Evolutionary conservation across 116 monocot genomes (phyloP), one percentile per base, ranked within the genome.

Genomic region (Trichopus zeylanicus): DNA sequence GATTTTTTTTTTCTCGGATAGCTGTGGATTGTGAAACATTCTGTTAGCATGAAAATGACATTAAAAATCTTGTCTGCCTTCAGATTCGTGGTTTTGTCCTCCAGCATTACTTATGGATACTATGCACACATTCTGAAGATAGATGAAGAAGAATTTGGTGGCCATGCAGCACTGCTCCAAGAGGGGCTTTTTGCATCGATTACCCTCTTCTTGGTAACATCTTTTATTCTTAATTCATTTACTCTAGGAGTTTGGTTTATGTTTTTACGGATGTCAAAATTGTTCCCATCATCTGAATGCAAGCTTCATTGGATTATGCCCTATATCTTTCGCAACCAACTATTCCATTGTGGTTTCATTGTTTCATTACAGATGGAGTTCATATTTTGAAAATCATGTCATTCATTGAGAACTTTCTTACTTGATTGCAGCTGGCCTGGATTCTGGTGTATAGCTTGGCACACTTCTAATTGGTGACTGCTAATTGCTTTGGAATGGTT

Each of bases 101-200:
- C 95, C 22, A 68, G 56, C 6, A 35, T 84, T 29, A 75, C 90
- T 29, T 95, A 90, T 70, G 79, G 81, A 53, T 89, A 90, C 64
- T 95, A 90, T 48, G 53, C 84, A 27, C 59, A 84, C 52, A 52
- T 89, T 21, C 61, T 95, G 70, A 95, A 79, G 54, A 73, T 90
- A 47, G 95, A 95, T 53, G 95, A 83, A 49, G 95, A 95, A 60
- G 95, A 95, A 42, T 90, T 71, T 69, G 95, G 90, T 58, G 95
- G 95, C 33, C 95, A 95, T 67, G 72, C 63, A 46, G 71, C 90
- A 39, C 56, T 95, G 57, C 73, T 95, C 66, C 95, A 95, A 70
- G 95, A 95, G 70, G 95, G 95, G 10, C 77, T 95, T 5, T 95
- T 95, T 70, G 95, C 95, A 48, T 95, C 95, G 11, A 71, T 95